Conservation (phyloP, 2,329 filamentous ascomycete species). For the Diaporthe sp. region DNA sequence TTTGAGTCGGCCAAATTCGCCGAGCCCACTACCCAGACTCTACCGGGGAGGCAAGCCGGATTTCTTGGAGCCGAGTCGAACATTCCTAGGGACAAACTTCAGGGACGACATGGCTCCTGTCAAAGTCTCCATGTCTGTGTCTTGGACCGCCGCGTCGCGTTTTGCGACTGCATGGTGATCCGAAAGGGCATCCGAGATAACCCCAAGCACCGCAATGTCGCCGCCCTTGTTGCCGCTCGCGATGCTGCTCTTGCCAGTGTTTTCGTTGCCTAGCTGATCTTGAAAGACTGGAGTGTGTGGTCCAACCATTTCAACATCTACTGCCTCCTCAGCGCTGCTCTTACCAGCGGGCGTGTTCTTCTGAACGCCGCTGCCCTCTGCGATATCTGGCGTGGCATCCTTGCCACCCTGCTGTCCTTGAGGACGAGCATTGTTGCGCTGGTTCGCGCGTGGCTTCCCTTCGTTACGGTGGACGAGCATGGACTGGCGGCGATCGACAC, state of each 20-base stretch:
- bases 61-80: slow-evolving; percentile 74
- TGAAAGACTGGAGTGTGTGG: neutral
- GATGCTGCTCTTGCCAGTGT: neutral
- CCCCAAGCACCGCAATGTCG: neutral
- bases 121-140: slow-evolving; percentile 74
- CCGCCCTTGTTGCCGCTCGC: neutral
- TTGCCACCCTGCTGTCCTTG: slow-evolving; percentile 48
- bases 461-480: slow-evolving; percentile 73
- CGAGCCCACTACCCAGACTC: slow-evolving; percentile 23
- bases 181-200: neutral
- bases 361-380: neutral
- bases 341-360: neutral
- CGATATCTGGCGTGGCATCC: neutral
- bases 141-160: slow-evolving; percentile 46
- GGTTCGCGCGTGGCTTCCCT: slow-evolving; percentile 61
- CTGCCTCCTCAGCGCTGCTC: neutral
- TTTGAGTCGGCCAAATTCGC: neutral
- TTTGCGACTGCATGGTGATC: neutral
- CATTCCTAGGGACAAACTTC: slow-evolving; percentile 77
- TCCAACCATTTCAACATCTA: slow-evolving; percentile 23
- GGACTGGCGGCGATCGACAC: slow-evolving; percentile 87
- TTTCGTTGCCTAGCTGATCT: neutral
- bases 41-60: slow-evolving; percentile 67
- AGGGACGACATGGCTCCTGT: slow-evolving; percentile 78
- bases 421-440: slow-evolving; percentile 9